Evolutionary conservation across 2,329 filamentous ascomycete species (phyloP).

Genomic region (Ascochyta koolunga): DNA sequence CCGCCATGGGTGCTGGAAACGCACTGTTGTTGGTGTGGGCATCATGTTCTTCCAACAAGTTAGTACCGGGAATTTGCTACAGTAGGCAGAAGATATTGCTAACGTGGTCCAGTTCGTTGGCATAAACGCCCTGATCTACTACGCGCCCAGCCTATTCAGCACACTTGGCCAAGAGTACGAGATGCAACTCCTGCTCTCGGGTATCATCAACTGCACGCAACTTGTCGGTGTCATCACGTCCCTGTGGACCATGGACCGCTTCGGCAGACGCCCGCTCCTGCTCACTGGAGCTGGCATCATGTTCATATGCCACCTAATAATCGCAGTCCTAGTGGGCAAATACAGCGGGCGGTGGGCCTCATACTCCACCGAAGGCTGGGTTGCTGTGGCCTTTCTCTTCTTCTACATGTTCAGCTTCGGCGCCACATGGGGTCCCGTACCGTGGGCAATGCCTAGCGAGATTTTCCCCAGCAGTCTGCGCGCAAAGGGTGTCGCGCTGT

Average conservation of each 20-base stretch:
- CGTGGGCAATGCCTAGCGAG: conserved; percentile 59
- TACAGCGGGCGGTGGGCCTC: conserved; percentile 59
- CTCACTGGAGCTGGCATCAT: conserved; percentile 55
- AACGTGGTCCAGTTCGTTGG: conserved; percentile 36
- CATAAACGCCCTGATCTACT: conserved; percentile 62
- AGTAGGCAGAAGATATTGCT: not conserved
- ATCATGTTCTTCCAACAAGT: conserved; percentile 51
- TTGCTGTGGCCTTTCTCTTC: conserved; percentile 63
- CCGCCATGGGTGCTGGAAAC: conserved; percentile 51
- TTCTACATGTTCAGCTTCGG: conserved; percentile 69
- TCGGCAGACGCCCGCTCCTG: conserved; percentile 50
- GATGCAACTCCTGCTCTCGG: conserved; percentile 65
- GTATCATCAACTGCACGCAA: conserved; percentile 63
- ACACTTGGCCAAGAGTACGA: conserved; percentile 63
- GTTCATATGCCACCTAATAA: conserved; percentile 59
- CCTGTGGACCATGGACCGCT: conserved; percentile 53
- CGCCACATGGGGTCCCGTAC: conserved; percentile 62
- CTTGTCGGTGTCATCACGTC: conserved; percentile 50
- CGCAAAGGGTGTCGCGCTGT: conserved; percentile 70
- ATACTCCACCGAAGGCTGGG: conserved; percentile 61
- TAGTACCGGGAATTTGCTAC: not conserved
- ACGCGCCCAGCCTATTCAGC: conserved; percentile 65
- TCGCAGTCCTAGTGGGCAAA: conserved; percentile 61
- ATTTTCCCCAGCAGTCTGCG: conserved; percentile 67
- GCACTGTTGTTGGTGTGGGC: conserved; percentile 50